phyloP scores from a whole-genome alignment of 1,284 basidiomycete species.

The Ceratobasidium sp. region DNA sequence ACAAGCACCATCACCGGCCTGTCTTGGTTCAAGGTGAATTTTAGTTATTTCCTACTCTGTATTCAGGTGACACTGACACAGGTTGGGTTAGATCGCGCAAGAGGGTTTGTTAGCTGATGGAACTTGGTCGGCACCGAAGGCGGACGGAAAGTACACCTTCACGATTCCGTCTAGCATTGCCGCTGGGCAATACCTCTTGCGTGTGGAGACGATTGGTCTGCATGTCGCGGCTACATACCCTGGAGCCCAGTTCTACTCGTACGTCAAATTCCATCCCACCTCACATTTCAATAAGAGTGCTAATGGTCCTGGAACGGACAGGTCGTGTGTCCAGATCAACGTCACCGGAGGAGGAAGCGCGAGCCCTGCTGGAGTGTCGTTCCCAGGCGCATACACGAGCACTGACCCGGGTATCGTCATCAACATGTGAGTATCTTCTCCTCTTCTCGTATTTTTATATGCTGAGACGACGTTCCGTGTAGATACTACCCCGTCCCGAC shows the following conservation, averaged over 20 bases:
- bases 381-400: slow-evolving; percentile 48
- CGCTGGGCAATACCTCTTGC: slow-evolving; percentile 66
- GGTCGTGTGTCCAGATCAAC: slow-evolving; percentile 36
- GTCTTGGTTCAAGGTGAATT: slow-evolving; percentile 43
- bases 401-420: slow-evolving; percentile 49
- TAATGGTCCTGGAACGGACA: neutral
- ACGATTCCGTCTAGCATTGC: slow-evolving; percentile 66
- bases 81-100: slow-evolving; percentile 21
- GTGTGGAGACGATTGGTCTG: slow-evolving; percentile 63
- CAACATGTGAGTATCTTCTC: neutral
- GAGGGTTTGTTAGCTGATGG: slow-evolving; percentile 17
- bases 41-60: neutral
- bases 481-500: slow-evolving; percentile 51
- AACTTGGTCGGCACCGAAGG: slow-evolving; percentile 32
- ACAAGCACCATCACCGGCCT: slow-evolving; percentile 40
- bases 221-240: slow-evolving; percentile 44
- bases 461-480: neutral
- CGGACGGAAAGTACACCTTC: slow-evolving; percentile 65
- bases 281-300: neutral
- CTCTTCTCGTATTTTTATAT: no score
- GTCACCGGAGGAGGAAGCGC: slow-evolving; percentile 44
- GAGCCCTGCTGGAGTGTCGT: slow-evolving; percentile 40
- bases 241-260: slow-evolving; percentile 48
- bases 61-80: no score
- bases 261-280: no score